Evolutionary conservation across 2,329 filamentous ascomycete genomes (phyloP).

Genomic region (Ceratocystis huliohia): DNA sequence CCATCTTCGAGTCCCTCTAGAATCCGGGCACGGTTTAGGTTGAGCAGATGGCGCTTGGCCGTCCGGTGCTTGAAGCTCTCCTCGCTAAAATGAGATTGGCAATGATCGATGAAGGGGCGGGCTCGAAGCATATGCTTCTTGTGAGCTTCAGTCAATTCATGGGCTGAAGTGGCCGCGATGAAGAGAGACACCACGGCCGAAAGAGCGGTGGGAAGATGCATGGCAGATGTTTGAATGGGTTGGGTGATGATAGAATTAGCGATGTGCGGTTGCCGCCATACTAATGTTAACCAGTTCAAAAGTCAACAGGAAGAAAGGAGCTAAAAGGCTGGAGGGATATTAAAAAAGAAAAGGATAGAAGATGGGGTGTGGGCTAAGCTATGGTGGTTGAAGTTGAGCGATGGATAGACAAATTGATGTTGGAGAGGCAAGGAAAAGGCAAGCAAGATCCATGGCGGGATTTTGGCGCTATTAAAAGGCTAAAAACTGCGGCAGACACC

Average conservation of each 20-base stretch:
- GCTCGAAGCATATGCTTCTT: slow-evolving; percentile 9
- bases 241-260: background rate
- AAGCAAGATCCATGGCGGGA: background rate
- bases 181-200: slow-evolving; percentile 10
- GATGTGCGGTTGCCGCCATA: background rate
- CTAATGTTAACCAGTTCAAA: background rate
- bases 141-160: slow-evolving; percentile 13
- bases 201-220: slow-evolving; percentile 10
- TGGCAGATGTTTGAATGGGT: slow-evolving; percentile 11
- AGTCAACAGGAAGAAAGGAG: background rate
- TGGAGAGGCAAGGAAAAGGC: background rate
- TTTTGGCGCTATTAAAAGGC: background rate
- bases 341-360: background rate
- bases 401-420: background rate
- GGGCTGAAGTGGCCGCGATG: background rate
- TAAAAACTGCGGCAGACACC: background rate
- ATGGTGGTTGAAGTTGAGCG: background rate
- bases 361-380: background rate
- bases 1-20: slow-evolving; percentile 19
- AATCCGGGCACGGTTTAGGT: background rate
- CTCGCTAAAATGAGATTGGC: slow-evolving; percentile 21
- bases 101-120: slow-evolving; percentile 20
- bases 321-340: background rate
- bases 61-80: slow-evolving; percentile 15
- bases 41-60: slow-evolving; percentile 20